These are phyloP conservation scores for Melampsora americana DNA, from an alignment of 1,284 basidiomycete species.

Conservation along the genomic window DNA sequence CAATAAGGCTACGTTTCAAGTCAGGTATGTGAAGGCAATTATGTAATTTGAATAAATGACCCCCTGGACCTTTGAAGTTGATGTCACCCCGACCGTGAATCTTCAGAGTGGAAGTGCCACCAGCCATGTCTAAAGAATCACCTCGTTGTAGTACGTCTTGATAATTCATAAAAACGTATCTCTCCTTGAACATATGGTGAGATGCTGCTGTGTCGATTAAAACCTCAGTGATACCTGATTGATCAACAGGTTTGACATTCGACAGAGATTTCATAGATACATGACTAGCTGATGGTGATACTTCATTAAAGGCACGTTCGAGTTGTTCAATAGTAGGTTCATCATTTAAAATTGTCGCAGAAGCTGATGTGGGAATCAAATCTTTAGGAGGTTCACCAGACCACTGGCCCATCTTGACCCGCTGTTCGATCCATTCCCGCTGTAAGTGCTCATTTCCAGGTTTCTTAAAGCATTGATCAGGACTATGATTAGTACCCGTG, in stretches of 20 bases:
- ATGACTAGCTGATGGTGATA: background rate
- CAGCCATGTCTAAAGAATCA: background rate
- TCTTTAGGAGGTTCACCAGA: background rate
- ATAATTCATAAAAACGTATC: background rate
- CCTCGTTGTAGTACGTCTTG: background rate
- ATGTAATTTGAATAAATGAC: background rate
- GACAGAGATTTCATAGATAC: background rate
- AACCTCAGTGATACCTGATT: background rate
- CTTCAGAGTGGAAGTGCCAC: background rate
- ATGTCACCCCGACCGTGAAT: too few relatives aligned
- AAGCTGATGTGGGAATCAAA: background rate
- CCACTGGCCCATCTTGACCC: background rate
- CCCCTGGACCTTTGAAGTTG: background rate
- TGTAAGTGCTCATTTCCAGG: background rate
- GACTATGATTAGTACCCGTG: background rate
- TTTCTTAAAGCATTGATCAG: background rate
- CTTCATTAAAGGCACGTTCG: background rate
- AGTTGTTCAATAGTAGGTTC: background rate
- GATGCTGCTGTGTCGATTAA: background rate
- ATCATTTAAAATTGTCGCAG: background rate
- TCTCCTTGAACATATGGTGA: background rate
- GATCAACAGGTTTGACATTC: background rate
- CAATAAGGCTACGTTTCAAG: background rate
- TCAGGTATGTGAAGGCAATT: background rate
- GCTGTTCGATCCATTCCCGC: background rate